Evolutionary conservation across 192 early-diverging fungal genomes (phyloP).

Genomic region (Backusella tuberculispora): DNA sequence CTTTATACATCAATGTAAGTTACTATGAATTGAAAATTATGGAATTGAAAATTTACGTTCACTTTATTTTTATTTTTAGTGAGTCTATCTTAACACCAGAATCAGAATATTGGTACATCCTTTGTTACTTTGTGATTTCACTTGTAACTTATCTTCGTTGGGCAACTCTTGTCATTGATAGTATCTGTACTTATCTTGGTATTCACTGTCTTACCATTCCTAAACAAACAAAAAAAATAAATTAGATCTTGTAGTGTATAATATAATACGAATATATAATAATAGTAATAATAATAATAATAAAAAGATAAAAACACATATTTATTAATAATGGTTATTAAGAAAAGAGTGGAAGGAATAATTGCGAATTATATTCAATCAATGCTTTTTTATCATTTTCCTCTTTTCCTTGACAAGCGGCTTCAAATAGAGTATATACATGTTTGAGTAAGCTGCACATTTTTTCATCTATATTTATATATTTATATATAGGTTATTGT

Average conservation of each 20-base stretch:
- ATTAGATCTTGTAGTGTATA: not conserved
- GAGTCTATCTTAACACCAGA: constrained; percentile 65
- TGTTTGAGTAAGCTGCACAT: constrained; percentile 16
- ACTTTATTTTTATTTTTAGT: constrained; percentile 46
- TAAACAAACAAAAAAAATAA: constrained; percentile 27
- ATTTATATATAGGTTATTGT: not conserved
- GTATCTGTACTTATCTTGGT: constrained; percentile 83
- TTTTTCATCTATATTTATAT: not conserved
- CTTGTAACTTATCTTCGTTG: constrained; percentile 82
- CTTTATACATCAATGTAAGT: constrained; percentile 46
- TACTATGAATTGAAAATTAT: not conserved
- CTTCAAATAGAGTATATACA: constrained; percentile 8
- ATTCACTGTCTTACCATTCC: constrained; percentile 87
- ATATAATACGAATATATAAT: too few relatives aligned
- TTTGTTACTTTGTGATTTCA: constrained; percentile 72
- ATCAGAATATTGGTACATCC: constrained; percentile 74
- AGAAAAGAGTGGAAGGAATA: constrained; percentile 12
- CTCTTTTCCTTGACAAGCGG: constrained; percentile 16
- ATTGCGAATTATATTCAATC: not conserved
- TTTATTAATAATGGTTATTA: constrained; percentile 2
- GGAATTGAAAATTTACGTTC: not conserved
- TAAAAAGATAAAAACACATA: not conserved
- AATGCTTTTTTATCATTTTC: constrained; percentile 16
- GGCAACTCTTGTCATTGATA: constrained; percentile 82
- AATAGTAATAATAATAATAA: constrained; percentile 4